Percentiles rank a stretch among this genome's conserved stretches.
phyloP scores from a whole-genome alignment of 2,329 filamentous ascomycete species.

The Fusarium penzigii region DNA sequence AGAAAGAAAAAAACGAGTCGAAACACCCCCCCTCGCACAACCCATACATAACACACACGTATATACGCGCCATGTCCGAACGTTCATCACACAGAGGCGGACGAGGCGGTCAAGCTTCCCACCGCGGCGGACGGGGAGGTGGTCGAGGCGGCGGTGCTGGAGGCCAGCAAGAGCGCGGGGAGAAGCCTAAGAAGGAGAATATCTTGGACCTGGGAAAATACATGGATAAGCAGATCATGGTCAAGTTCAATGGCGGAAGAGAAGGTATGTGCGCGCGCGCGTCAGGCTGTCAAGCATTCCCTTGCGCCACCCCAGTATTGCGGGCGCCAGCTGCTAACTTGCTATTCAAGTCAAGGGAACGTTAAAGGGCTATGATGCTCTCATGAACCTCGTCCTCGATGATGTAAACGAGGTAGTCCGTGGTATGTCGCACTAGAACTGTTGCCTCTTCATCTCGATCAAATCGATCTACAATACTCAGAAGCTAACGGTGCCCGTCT shows the following conservation, averaged over 20 bases:
- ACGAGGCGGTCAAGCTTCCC: constrained; percentile 44
- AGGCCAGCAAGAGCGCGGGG: constrained; percentile 49
- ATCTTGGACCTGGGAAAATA: constrained; percentile 95
- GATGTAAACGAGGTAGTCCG: constrained; percentile 88
- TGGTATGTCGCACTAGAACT: constrained; percentile 55
- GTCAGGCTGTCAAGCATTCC: background rate
- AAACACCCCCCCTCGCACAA: constrained; percentile 6
- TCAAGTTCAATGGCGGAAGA: constrained; percentile 95
- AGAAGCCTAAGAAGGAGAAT: constrained; percentile 96
- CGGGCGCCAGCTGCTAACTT: constrained; percentile 9
- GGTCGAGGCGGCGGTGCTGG: constrained; percentile 50
- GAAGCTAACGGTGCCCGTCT: constrained; percentile 5
- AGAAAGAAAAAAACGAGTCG: no score
- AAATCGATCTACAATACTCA: background rate
- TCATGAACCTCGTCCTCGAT: constrained; percentile 97
- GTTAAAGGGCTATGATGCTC: constrained; percentile 92
- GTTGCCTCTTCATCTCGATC: background rate
- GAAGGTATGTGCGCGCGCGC: constrained; percentile 62
- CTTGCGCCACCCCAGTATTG: background rate
- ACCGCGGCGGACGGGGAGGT: constrained; percentile 47
- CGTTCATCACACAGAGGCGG: constrained; percentile 50
- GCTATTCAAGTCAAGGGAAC: constrained; percentile 71
- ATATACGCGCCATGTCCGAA: constrained; percentile 48
- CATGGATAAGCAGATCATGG: constrained; percentile 92
- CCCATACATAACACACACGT: constrained; percentile 12